Conservation (phyloP, 1,139 yeast species). For the Arxiozyma heterogenica region DNA sequence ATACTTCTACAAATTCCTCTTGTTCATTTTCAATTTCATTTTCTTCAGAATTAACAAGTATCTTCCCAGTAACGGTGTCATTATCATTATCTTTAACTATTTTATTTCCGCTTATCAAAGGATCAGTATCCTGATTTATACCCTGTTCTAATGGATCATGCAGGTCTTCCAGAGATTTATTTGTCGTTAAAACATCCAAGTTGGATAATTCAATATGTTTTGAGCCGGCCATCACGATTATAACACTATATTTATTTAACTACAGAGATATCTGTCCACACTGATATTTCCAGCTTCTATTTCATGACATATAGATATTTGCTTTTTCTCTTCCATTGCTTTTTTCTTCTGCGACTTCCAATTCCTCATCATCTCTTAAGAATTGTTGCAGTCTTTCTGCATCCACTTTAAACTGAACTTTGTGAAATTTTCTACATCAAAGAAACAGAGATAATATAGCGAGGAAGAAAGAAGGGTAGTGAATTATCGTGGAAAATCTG, state of each 20-base stretch:
- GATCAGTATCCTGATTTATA: background rate
- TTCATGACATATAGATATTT: background rate
- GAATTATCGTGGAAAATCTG: too few relatives aligned
- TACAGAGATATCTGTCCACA: background rate
- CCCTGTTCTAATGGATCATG: background rate
- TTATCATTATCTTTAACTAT: too few relatives aligned
- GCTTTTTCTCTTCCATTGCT: too few relatives aligned
- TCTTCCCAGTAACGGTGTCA: background rate
- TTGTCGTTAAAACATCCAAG: slow-evolving; percentile 2
- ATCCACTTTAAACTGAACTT: background rate
- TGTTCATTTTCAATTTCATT: background rate
- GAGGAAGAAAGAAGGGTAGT: background rate
- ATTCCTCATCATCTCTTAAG: background rate
- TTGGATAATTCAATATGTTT: slow-evolving; percentile 7
- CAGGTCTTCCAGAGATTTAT: background rate
- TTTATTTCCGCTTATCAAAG: background rate
- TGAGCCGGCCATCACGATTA: background rate
- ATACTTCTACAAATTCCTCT: background rate
- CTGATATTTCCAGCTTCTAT: background rate
- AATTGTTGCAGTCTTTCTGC: background rate
- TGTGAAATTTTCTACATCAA: background rate
- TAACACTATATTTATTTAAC: background rate
- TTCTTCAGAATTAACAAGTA: background rate
- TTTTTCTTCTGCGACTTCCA: background rate
- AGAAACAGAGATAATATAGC: background rate